Percentiles rank a stretch among this genome's conserved stretches.
phyloP scores from a whole-genome alignment of 1,139 yeast genomes.

The Geotrichum fermentans region DNA sequence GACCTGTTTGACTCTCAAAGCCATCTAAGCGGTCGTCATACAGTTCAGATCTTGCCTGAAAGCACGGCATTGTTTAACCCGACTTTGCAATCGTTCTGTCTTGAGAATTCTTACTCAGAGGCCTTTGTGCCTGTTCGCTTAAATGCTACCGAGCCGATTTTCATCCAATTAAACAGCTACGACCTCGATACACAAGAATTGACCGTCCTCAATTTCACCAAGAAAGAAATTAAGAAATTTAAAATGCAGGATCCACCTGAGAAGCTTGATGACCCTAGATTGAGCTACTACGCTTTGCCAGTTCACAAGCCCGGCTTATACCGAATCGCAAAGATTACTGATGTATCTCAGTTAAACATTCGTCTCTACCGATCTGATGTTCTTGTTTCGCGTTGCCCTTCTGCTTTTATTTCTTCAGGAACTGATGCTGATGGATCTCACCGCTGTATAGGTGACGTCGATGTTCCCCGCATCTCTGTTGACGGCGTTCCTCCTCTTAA shows the following conservation, averaged over 20 bases:
- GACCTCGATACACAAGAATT: conserved; percentile 54
- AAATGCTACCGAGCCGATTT: conserved; percentile 74
- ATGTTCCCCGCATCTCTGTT: conserved; percentile 51
- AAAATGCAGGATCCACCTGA: conserved; percentile 39
- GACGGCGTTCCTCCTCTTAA: conserved; percentile 74
- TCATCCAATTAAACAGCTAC: conserved; percentile 58
- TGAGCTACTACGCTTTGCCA: conserved; percentile 54
- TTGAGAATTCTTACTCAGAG: conserved; percentile 41
- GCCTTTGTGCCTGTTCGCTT: conserved; percentile 66
- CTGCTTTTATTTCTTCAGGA: conserved; percentile 45
- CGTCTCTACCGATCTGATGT: conserved; percentile 62
- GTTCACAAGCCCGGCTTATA: conserved; percentile 68
- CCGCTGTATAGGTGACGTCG: conserved; percentile 61
- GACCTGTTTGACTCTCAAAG: conserved; percentile 56
- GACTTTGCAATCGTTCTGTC: conserved; percentile 57
- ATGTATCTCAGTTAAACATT: conserved; percentile 54
- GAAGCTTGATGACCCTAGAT: conserved; percentile 32
- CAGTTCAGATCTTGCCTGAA: conserved; percentile 86
- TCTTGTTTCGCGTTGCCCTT: conserved; percentile 72
- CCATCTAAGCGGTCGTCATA: conserved; percentile 80
- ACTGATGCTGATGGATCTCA: conserved; percentile 36
- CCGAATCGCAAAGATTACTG: conserved; percentile 59
- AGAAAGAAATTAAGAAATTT: conserved; percentile 45
- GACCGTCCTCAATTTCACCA: conserved; percentile 50
- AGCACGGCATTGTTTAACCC: conserved; percentile 85